Conservation (phyloP, 2,329 filamentous ascomycete species). For the Aaosphaeria pasadenensis region DNA sequence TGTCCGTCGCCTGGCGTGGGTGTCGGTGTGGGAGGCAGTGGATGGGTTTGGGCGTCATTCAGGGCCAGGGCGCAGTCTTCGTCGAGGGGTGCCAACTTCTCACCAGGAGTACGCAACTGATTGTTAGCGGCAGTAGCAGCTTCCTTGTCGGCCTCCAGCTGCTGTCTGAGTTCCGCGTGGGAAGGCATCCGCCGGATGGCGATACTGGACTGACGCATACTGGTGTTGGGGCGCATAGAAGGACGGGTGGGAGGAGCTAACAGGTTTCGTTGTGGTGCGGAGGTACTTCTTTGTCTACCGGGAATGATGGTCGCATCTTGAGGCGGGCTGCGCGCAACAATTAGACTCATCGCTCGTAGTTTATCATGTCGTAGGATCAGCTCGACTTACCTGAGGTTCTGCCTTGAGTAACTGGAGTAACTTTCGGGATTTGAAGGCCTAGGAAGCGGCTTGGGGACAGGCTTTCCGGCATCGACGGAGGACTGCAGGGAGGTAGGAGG, state of each 20-base stretch:
- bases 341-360: too few species aligned
- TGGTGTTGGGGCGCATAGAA: slow-evolving; percentile 19
- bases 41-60: slow-evolving; percentile 12
- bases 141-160: slow-evolving; percentile 16
- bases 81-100: slow-evolving; percentile 26
- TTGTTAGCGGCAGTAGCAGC: slow-evolving; percentile 2
- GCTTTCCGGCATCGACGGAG: slow-evolving; percentile 31
- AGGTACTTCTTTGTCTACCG: slow-evolving; percentile 21
- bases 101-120: slow-evolving; percentile 12
- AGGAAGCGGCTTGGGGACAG: slow-evolving; percentile 22
- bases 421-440: slow-evolving; percentile 9
- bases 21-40: slow-evolving; percentile 26
- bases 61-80: slow-evolving; percentile 21
- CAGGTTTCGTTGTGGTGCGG: slow-evolving; percentile 10
- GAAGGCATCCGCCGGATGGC: slow-evolving; percentile 34
- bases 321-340: too few species aligned
- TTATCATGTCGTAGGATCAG: too few species aligned
- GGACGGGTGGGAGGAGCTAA: slow-evolving; percentile 18
- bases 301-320: slow-evolving; percentile 7
- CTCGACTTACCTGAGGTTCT: slow-evolving; percentile 15
- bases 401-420: slow-evolving; percentile 7
- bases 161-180: slow-evolving; percentile 19
- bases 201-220: slow-evolving; percentile 32
- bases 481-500: slow-evolving; percentile 35
- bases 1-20: slow-evolving; percentile 13